phyloP scores from a whole-genome alignment of 768 basidiomycete species.

The Exidia glandulosa region DNA sequence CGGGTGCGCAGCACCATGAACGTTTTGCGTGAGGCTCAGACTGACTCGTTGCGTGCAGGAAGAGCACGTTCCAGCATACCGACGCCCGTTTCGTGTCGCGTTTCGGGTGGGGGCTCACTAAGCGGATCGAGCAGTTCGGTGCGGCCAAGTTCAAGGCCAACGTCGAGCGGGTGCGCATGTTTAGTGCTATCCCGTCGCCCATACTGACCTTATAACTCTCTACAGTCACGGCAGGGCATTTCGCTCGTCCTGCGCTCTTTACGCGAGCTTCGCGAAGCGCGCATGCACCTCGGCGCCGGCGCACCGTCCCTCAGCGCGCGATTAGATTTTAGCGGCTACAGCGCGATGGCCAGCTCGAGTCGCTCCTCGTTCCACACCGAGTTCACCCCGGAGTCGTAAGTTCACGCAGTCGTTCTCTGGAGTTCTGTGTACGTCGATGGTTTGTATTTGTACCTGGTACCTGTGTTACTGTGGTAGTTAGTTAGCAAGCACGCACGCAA shows the following conservation, averaged over 20 bases:
- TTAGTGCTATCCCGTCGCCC: background rate
- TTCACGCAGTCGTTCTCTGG: no score
- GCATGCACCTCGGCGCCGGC: constrained; percentile 27
- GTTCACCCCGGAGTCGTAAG: no score
- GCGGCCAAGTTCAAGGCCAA: constrained; percentile 78
- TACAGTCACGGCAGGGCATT: constrained; percentile 78
- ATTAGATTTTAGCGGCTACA: background rate
- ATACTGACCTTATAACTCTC: constrained; percentile 6
- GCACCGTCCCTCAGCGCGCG: background rate
- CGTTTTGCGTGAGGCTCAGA: no score
- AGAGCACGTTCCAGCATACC: constrained; percentile 73
- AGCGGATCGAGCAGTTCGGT: constrained; percentile 78
- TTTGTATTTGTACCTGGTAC: no score
- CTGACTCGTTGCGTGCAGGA: constrained; percentile 28
- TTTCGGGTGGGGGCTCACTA: constrained; percentile 85
- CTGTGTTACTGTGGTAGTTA: no score
- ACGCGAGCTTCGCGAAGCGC: constrained; percentile 62
- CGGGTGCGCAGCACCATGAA: constrained; percentile 62
- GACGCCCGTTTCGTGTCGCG: constrained; percentile 81
- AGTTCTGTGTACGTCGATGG: no score
- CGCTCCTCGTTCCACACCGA: no score
- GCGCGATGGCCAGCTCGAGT: background rate
- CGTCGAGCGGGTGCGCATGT: constrained; percentile 57
- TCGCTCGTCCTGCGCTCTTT: constrained; percentile 68
- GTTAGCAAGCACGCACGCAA: no score